Evolutionary conservation across 768 basidiomycete species (phyloP).

Genomic region (Russula ochroleuca): DNA sequence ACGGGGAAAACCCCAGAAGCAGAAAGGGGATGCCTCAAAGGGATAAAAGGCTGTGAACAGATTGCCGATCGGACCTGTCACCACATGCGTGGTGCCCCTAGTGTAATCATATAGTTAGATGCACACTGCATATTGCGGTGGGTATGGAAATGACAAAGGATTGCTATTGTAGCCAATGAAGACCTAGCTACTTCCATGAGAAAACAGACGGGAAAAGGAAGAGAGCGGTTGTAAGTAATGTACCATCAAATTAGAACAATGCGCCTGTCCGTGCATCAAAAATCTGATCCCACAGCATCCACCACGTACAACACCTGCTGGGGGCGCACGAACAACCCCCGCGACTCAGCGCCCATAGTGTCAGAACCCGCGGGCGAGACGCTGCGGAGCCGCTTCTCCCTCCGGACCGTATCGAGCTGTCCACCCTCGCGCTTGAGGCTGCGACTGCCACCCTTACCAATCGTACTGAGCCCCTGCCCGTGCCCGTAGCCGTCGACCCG

Average conservation of each 20-base stretch:
- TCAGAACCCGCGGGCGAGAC: slow-evolving; percentile 63
- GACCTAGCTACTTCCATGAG: slow-evolving; percentile 2
- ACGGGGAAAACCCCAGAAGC: no score
- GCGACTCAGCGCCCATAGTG: slow-evolving; percentile 55
- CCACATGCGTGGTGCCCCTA: no score
- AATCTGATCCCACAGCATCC: slow-evolving; percentile 56
- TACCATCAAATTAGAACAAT: slow-evolving; percentile 2
- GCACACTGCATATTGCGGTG: background rate
- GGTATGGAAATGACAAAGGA: slow-evolving; percentile 11
- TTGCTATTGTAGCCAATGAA: slow-evolving; percentile 19
- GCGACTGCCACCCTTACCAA: slow-evolving; percentile 35
- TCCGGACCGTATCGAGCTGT: slow-evolving; percentile 41
- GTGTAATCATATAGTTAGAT: slow-evolving; percentile 4
- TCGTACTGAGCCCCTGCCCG: slow-evolving; percentile 31
- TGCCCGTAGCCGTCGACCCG: slow-evolving; percentile 30
- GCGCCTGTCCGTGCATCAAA: slow-evolving; percentile 12
- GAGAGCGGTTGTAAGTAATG: slow-evolving; percentile 11
- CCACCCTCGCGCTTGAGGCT: slow-evolving; percentile 55
- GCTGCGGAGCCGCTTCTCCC: slow-evolving; percentile 58
- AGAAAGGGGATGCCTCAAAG: no score
- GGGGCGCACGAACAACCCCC: slow-evolving; percentile 78
- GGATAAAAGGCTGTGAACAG: no score
- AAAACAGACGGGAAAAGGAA: background rate
- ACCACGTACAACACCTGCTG: slow-evolving; percentile 86
- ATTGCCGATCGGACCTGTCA: no score